Percentiles rank a stretch among this genome's conserved stretches.
Conservation (phyloP, 768 basidiomycete genomes). For the Termitomyces sp. region DNA sequence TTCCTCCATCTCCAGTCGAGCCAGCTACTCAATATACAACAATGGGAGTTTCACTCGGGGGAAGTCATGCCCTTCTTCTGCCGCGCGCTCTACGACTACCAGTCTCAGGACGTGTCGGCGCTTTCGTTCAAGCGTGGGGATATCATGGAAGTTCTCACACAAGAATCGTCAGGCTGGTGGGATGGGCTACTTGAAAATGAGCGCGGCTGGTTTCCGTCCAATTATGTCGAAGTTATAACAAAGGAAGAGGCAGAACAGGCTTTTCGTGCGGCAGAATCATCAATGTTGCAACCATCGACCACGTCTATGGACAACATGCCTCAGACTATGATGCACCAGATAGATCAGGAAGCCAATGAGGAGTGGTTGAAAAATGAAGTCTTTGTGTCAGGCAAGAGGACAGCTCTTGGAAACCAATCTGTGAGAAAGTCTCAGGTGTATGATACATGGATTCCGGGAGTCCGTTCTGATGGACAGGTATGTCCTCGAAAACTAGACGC, state of each 20-base stretch:
- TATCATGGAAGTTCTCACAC: slow-evolving; percentile 89
- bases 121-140: slow-evolving; percentile 84
- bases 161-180: slow-evolving; percentile 96
- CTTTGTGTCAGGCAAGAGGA: slow-evolving; percentile 25
- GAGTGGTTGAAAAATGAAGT: slow-evolving; percentile 46
- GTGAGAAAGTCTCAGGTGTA: slow-evolving; percentile 38
- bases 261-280: slow-evolving; percentile 43
- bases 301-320: slow-evolving; percentile 40
- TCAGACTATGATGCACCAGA: slow-evolving; percentile 37
- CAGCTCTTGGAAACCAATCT: slow-evolving; percentile 23
- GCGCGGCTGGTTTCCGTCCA: slow-evolving; percentile 96
- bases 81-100: slow-evolving; percentile 87
- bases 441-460: slow-evolving; percentile 89
- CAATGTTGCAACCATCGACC: slow-evolving; percentile 15
- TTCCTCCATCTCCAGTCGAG: slow-evolving; percentile 12
- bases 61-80: slow-evolving; percentile 78
- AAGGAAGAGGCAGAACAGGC: slow-evolving; percentile 75
- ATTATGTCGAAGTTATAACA: slow-evolving; percentile 78
- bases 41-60: slow-evolving; percentile 34
- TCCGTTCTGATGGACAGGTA: slow-evolving; percentile 80
- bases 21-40: slow-evolving; percentile 9
- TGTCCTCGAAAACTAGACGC: slow-evolving; percentile 16
- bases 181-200: slow-evolving; percentile 87
- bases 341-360: slow-evolving; percentile 40
- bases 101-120: slow-evolving; percentile 78